phyloP scores from a whole-genome alignment of 208 protist genomes.

The Leishmania gerbilli region DNA sequence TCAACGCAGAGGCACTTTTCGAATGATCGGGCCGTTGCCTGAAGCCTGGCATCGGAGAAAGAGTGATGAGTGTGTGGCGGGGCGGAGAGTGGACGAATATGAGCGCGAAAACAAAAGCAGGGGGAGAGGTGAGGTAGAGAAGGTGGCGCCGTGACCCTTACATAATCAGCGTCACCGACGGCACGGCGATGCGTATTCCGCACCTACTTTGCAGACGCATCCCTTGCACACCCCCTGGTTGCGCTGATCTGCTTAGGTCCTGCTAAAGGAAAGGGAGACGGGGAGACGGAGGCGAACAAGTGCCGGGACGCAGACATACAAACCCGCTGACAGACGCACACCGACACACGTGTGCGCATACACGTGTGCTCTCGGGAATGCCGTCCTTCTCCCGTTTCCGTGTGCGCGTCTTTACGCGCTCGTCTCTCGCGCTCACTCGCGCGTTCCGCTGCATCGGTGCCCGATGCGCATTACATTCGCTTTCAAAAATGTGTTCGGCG shows the following conservation, averaged over 20 bases:
- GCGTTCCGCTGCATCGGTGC: background rate
- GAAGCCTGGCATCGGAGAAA: background rate
- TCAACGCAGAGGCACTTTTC: background rate
- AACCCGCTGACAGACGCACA: background rate
- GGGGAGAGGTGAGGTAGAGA: background rate
- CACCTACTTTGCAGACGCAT: background rate
- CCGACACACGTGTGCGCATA: background rate
- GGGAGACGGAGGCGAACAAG: background rate
- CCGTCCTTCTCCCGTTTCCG: background rate
- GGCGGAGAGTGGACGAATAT: background rate
- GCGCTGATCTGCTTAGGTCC: background rate
- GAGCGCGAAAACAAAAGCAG: background rate
- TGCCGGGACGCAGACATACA: background rate
- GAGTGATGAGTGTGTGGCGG: background rate
- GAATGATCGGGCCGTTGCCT: background rate
- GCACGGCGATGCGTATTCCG: background rate
- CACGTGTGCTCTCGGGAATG: background rate
- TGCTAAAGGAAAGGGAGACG: background rate
- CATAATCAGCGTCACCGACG: background rate
- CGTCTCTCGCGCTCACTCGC: background rate
- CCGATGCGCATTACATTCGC: background rate
- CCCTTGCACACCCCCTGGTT: background rate
- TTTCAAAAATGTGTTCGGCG: no score
- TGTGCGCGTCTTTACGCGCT: background rate
- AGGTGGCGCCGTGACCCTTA: background rate